Conservation (phyloP, 345 rosid genomes). For the Hibiscus tridactylites region DNA sequence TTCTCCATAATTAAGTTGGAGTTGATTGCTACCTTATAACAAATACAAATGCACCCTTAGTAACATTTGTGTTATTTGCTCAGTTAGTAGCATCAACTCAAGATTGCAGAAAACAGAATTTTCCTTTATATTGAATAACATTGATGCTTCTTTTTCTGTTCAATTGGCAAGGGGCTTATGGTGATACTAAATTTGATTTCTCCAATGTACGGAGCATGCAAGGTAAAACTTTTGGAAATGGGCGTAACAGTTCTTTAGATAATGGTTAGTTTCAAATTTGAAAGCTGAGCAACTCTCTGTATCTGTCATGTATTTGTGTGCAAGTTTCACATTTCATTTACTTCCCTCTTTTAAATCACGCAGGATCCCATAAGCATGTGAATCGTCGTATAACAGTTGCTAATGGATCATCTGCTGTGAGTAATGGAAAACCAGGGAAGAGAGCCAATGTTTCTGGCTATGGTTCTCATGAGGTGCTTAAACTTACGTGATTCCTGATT, state of each 20-base stretch:
- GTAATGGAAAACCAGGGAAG: constrained; percentile 33
- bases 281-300: neutral
- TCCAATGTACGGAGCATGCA: constrained; percentile 25
- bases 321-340: neutral
- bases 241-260: neutral
- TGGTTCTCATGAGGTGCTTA: constrained; percentile 35
- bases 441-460: constrained; percentile 26
- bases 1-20: neutral
- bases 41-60: neutral
- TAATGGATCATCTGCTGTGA: constrained; percentile 22
- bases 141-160: neutral
- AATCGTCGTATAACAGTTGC: constrained; percentile 32
- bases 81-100: neutral
- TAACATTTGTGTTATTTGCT: neutral
- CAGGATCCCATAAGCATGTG: constrained; percentile 31
- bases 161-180: constrained; percentile 19
- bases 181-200: constrained; percentile 24
- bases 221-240: constrained; percentile 21
- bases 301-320: neutral
- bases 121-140: neutral
- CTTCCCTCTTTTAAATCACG: constrained; percentile 5
- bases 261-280: neutral
- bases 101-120: neutral
- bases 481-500: neutral
- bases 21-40: neutral